Evolutionary conservation across 2,329 filamentous ascomycete species (phyloP).

Genomic region (Cladosporium sp.): DNA sequence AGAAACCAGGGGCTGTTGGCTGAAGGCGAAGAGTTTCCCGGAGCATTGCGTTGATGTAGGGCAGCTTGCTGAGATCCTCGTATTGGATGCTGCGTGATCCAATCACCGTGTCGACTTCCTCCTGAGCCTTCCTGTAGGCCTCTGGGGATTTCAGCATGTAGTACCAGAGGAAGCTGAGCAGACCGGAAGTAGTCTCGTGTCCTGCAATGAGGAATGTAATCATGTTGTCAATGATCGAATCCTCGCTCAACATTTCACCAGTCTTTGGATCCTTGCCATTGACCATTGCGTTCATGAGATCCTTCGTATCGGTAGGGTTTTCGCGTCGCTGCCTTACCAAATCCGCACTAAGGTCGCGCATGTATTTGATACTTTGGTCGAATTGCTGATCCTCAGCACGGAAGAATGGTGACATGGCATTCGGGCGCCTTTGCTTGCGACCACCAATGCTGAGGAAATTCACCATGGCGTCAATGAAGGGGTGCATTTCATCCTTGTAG

Average conservation of each 20-base stretch:
- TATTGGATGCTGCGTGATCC: slow-evolving; percentile 54
- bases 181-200: slow-evolving; percentile 67
- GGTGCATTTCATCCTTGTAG: slow-evolving; percentile 64
- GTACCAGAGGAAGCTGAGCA: slow-evolving; percentile 59
- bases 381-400: slow-evolving; percentile 43
- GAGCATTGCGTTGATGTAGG: slow-evolving; percentile 62
- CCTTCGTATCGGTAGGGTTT: slow-evolving; percentile 55
- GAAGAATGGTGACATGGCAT: slow-evolving; percentile 38
- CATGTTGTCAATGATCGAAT: slow-evolving; percentile 63
- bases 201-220: slow-evolving; percentile 63
- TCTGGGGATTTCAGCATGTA: slow-evolving; percentile 60
- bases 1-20: slow-evolving; percentile 56
- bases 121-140: slow-evolving; percentile 55
- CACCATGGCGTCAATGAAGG: slow-evolving; percentile 64
- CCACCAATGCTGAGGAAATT: slow-evolving; percentile 54
- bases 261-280: slow-evolving; percentile 63
- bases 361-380: slow-evolving; percentile 48
- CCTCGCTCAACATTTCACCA: slow-evolving; percentile 58
- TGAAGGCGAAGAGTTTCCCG: slow-evolving; percentile 59
- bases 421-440: slow-evolving; percentile 45
- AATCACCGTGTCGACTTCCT: slow-evolving; percentile 63
- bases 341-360: slow-evolving; percentile 54
- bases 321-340: slow-evolving; percentile 56
- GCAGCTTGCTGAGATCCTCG: slow-evolving; percentile 59
- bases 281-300: slow-evolving; percentile 67